Evolutionary conservation across 495 filamentous ascomycete genomes (phyloP), one percentile per base, ranked within the genome.

Genomic region (Penicillium simplicissimum): DNA sequence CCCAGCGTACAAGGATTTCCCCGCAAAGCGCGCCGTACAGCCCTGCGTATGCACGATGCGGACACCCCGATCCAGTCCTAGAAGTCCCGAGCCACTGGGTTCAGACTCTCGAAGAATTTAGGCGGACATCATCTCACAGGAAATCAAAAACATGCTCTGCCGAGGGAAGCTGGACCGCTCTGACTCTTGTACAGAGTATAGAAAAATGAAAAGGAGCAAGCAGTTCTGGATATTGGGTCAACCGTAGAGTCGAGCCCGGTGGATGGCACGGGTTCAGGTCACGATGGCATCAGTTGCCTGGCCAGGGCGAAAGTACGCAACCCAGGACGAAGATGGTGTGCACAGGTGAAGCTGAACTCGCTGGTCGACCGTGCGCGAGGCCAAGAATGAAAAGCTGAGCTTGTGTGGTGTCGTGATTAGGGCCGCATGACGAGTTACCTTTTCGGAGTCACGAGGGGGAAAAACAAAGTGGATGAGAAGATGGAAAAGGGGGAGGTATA

Each of bases 41-140:
- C n/a, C 51, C 23, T 49, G 45, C 45, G 31, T 49, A 49, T 31
- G 45, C 45, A 49, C 45, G 45, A 49, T 31, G 45, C 45, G 14
- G 21, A 33, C 28, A 28, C 23, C 37, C 34, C 36, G 40, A 52
- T 28, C 42, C 19, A 45, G 11, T 45, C 34, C 40, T 19, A 17
- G 6, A 49, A 28, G 17, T 2, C 45, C 45, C 7, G 45, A 49
- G 45, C 45, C 13, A 45, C 17, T 21, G 42, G 42, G 17, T 19
- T 49, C 45, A n/a, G 23, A 14, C 45, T 49, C 45, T 23, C 6
- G 15, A 6, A 5, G 11, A 1, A 5, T 11, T n/a, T 8, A 31
- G 14, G 11, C 45, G 31, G 25, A 31, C 11, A 49, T 49, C 45
- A 49, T n/a, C 23, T 3, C 21, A 49, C 45, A 31, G 23, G 13